Evolutionary conservation across 345 rosid species (phyloP).

Genomic region (Arabidopsis suecica): DNA sequence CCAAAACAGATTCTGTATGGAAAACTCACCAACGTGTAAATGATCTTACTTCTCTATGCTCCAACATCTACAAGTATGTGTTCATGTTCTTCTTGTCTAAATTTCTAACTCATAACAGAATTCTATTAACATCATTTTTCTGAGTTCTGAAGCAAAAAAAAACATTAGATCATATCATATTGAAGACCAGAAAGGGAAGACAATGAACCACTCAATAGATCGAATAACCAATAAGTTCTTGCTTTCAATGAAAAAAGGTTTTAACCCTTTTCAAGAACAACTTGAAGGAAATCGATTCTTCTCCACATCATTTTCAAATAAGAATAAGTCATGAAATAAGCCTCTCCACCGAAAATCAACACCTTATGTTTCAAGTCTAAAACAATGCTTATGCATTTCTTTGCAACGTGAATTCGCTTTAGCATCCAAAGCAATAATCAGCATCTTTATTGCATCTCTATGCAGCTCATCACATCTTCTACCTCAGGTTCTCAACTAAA

Average conservation of each 20-base stretch:
- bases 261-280: slow-evolving; percentile 88
- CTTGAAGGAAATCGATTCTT: slow-evolving; percentile 73
- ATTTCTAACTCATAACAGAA: no score
- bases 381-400: slow-evolving; percentile 66
- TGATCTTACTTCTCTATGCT: no score
- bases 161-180: slow-evolving; percentile 16
- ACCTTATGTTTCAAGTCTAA: slow-evolving; percentile 66
- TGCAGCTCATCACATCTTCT: no score
- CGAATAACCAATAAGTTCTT: not conserved
- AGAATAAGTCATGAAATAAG: slow-evolving; percentile 77
- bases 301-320: slow-evolving; percentile 98
- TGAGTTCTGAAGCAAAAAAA: no score
- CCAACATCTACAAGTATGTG: no score
- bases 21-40: no score
- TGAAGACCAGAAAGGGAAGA: slow-evolving; percentile 36
- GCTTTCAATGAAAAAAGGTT: slow-evolving; percentile 58
- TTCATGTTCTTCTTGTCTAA: no score
- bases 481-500: no score
- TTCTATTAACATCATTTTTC: no score
- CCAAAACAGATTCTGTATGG: no score
- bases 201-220: slow-evolving; percentile 2
- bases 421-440: slow-evolving; percentile 76
- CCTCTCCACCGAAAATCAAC: slow-evolving; percentile 67
- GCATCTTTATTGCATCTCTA: no score
- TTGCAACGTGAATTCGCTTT: slow-evolving; percentile 68